phyloP scores from a whole-genome alignment of 2,329 filamentous ascomycete genomes.

The Esteya vermicola region DNA sequence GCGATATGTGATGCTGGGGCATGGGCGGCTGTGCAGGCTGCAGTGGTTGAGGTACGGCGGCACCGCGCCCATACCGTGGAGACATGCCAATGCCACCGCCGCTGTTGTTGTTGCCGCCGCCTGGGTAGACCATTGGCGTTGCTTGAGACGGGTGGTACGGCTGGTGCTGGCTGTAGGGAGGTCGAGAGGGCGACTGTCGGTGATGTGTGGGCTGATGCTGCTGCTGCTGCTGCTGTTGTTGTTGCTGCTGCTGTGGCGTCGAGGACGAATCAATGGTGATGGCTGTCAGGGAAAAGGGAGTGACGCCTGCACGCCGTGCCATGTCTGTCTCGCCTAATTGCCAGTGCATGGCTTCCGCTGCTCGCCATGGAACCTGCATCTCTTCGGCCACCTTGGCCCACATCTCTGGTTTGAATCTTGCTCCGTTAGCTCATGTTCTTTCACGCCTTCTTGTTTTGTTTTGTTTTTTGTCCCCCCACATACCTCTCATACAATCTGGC shows the following conservation, averaged over 20 bases:
- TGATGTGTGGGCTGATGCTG: too few relatives aligned
- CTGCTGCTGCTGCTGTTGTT: too few relatives aligned
- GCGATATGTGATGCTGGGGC: too few relatives aligned
- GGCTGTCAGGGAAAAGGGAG: conserved; percentile 61
- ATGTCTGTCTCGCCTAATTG: conserved; percentile 87
- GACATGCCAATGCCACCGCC: conserved; percentile 17
- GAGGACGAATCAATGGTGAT: conserved; percentile 24
- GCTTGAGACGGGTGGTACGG: neutral
- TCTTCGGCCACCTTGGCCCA: conserved; percentile 93
- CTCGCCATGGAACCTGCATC: conserved; percentile 88
- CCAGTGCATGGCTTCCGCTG: conserved; percentile 97
- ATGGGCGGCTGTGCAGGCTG: conserved; percentile 5
- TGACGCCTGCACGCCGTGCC: conserved; percentile 79
- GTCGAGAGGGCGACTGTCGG: conserved; percentile 22
- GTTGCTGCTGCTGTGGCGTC: too few relatives aligned
- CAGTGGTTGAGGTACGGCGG: conserved; percentile 4
- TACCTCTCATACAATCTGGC: conserved; percentile 93
- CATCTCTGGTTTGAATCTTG: conserved; percentile 93
- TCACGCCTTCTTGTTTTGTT: neutral
- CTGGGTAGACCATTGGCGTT: too few relatives aligned
- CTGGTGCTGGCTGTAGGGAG: conserved; percentile 10
- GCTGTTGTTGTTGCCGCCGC: conserved; percentile 21
- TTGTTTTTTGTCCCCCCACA: conserved; percentile 21
- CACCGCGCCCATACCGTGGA: conserved; percentile 27
- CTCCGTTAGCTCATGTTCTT: conserved; percentile 2